Conservation (phyloP, 1,284 basidiomycete species). For the Malassezia cuniculi region DNA sequence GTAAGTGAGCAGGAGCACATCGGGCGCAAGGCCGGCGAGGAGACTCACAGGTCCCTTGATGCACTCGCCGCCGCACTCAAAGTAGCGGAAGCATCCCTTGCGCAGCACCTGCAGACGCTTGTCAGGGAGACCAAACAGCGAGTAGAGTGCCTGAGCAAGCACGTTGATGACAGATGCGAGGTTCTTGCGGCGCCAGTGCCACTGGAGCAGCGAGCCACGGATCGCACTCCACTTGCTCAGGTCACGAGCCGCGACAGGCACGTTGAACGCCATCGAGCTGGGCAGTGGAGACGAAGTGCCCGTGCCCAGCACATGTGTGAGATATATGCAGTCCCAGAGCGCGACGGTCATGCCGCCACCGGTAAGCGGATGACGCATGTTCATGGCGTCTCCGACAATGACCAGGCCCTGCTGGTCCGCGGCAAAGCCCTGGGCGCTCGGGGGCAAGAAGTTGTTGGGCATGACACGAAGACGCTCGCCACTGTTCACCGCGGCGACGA, state of each 20-base stretch:
- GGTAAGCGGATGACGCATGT: slow-evolving; percentile 96
- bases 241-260: slow-evolving; percentile 10
- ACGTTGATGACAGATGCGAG: slow-evolving; percentile 42
- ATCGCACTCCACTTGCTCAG: slow-evolving; percentile 27
- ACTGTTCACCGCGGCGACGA: slow-evolving; percentile 24
- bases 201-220: slow-evolving; percentile 24
- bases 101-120: slow-evolving; percentile 68
- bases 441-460: slow-evolving; percentile 89
- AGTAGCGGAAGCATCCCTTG: slow-evolving; percentile 93
- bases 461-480: slow-evolving; percentile 55
- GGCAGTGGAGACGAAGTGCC: slow-evolving; percentile 25
- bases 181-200: slow-evolving; percentile 42
- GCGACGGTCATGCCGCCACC: slow-evolving; percentile 53
- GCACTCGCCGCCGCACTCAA: slow-evolving; percentile 81
- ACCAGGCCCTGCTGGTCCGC: slow-evolving; percentile 57
- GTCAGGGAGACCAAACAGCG: slow-evolving; percentile 48
- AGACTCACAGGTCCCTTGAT: slow-evolving; percentile 64
- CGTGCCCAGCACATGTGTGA: slow-evolving; percentile 34
- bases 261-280: slow-evolving; percentile 4
- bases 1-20: slow-evolving; percentile 63
- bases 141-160: slow-evolving; percentile 42
- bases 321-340: slow-evolving; percentile 40
- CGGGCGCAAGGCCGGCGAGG: slow-evolving; percentile 53
- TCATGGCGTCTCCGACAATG: slow-evolving; percentile 90
- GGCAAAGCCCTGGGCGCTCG: slow-evolving; percentile 62